Evolutionary conservation across 805 yeast genomes (phyloP), one percentile per base, ranked within the genome.

Genomic region (Candida morakotiae): DNA sequence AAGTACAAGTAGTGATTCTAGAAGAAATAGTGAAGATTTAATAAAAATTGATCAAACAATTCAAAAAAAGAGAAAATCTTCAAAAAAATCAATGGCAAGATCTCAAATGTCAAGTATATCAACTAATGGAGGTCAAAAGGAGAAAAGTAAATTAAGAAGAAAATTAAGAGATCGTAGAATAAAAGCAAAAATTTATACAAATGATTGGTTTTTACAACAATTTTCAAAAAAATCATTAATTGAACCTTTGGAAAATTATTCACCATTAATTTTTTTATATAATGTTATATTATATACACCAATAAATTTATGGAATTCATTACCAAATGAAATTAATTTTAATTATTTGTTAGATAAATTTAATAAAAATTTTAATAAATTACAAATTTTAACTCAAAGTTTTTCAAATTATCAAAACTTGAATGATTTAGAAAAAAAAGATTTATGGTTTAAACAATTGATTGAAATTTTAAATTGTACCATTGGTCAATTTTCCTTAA

Each of bases 141-240:
- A 66, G 37, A 63, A 71, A 31, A 73, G 69, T 29, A 60, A 67
- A 38, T 47, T 55, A 10, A 57, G 80, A 31, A 59, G 83, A 24
- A 63, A 63, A 38, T 49, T 54, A 2, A 63, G 74, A 27, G 77
- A 76, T 40, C 56, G 65, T 25, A 43, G 60, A 2, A 53, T 56
- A 30, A 60, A 71, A 35, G 74, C 72, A 1, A 62, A 57, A 40
- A 19, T 45, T 10, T 24, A 39, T n/a, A 41, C 47, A 8, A 39
- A 41, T 23, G 45, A 43, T 13, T 45, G 49, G 49, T 34, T 43
- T 8, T 9, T 37, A n/a, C 36, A 43, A 25, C 40, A 37, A 16
- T 45, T 45, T 37, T 43, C 46, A 9, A 34, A 26, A 22, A 23
- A 32, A 9, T 30, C 23, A 4, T 24, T 40, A 10, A n/a, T 19